Evolutionary conservation across 2,329 filamentous ascomycete species (phyloP).

Genomic region (Calonectria ilicicola): DNA sequence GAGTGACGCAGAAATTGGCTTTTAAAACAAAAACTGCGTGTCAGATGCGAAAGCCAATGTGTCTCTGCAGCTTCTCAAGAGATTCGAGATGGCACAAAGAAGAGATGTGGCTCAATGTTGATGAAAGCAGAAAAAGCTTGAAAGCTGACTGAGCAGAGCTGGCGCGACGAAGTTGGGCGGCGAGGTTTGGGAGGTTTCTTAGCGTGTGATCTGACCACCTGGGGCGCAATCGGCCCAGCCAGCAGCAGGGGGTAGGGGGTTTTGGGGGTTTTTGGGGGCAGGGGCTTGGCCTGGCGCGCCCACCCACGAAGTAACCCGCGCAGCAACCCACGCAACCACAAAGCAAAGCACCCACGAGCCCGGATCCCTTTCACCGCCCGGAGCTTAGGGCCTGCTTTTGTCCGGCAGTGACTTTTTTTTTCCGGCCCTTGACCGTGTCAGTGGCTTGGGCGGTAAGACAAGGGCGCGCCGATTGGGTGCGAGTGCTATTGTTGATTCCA

Average conservation of each 20-base stretch:
- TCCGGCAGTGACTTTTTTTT: conserved; percentile 26
- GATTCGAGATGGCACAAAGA: neutral
- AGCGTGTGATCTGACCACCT: conserved; percentile 32
- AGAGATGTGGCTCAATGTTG: conserved; percentile 21
- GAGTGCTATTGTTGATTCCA: neutral
- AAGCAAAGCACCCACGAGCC: neutral
- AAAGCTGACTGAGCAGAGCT: conserved; percentile 16
- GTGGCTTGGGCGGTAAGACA: conserved; percentile 21
- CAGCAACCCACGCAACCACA: no score
- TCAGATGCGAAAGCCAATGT: neutral
- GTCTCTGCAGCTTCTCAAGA: neutral
- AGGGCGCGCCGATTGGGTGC: neutral
- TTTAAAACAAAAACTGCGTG: neutral
- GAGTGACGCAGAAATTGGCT: neutral
- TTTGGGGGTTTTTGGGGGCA: neutral
- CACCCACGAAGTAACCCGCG: no score
- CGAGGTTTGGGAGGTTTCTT: conserved; percentile 24
- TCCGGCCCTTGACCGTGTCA: neutral
- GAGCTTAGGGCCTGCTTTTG: conserved; percentile 19
- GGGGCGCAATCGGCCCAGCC: neutral
- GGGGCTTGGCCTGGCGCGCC: neutral
- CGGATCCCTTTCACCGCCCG: conserved; percentile 20
- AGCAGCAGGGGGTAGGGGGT: conserved; percentile 2
- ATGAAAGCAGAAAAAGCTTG: conserved; percentile 21
- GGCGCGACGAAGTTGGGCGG: conserved; percentile 19